Base-by-base conservation (phyloP, 345 rosid genomes). In the Camelina sativa region DNA sequence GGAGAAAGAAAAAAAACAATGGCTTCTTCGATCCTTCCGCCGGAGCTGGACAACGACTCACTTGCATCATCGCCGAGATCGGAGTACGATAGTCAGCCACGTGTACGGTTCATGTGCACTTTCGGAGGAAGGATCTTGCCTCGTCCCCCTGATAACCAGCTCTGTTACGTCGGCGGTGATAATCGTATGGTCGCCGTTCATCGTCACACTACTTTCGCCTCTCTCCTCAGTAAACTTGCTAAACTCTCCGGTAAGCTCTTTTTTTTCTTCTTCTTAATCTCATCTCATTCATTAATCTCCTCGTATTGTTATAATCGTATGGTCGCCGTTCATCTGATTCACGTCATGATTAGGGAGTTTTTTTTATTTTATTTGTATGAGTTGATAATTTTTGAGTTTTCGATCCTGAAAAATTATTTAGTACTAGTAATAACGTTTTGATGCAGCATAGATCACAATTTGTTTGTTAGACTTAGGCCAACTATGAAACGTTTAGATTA, bases 101-200 rank as follows among this genome's bases (percentile, higher is more conserved):
- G 91, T 28, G 88, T 90, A 35, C 89, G 96, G 41, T 86, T 95
- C 84, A 91, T 95, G 99, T 95, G 97, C 76, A 91, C 97, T 72
- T 95, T 90, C 25, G 97, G 97, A 4, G 99, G 99, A 43, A 95
- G 86, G 84, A 95, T 95, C 77, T 81, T 95, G 48, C 99, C 99
- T 46, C 96, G 99, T 51, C 99, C 99, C 0, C 94, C 91, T 30
- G 99, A 95, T 69, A 92, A 89, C 23, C 92, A 87, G 75, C 97
- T 95, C 60, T 92, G 96, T 22, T 95, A 95, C 65, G 97, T 89
- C 50, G 97, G 97, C 53, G 99, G 99, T 5, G 99, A 95, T 65
- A 95, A 97, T 69, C 89, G 97, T 38, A 92, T 95, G 76, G 96
- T 95, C 37, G 91, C 90, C 15, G 76, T 86, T 82, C 83, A 88